These are phyloP conservation scores for Termitomyces sp. DNA, from an alignment of 768 basidiomycete species.

Conservation along the genomic window DNA sequence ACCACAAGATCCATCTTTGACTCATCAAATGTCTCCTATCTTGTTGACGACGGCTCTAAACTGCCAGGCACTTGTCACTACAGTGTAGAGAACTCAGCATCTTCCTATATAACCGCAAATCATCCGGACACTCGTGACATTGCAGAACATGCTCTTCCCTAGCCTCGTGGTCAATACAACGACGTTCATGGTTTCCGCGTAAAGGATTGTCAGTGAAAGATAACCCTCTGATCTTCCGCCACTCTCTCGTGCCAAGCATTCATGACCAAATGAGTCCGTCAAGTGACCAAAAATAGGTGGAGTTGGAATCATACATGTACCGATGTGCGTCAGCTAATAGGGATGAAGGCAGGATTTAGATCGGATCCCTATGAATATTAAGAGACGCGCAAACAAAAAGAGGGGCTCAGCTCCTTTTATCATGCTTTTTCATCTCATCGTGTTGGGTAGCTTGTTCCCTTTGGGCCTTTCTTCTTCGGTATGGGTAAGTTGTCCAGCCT, in stretches of 20 bases:
- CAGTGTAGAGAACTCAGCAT: too few species aligned
- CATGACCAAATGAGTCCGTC: not conserved
- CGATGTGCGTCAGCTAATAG: not conserved
- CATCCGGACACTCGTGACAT: not conserved
- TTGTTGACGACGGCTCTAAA: not conserved
- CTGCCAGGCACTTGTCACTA: not conserved
- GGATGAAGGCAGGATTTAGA: not conserved
- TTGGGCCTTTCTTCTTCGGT: not conserved
- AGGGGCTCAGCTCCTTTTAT: not conserved
- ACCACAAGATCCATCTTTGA: not conserved
- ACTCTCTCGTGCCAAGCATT: not conserved
- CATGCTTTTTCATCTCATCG: not conserved
- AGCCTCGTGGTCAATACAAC: not conserved
- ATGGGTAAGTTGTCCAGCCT: constrained; percentile 5
- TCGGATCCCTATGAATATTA: not conserved
- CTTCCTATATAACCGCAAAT: not conserved
- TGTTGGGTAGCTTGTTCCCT: not conserved
- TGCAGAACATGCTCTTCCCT: not conserved
- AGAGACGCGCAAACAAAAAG: not conserved
- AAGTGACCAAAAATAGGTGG: not conserved
- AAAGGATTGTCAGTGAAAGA: not conserved
- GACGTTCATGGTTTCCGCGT: not conserved
- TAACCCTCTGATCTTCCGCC: not conserved
- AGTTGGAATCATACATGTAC: not conserved
- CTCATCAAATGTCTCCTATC: not conserved